Percentiles rank a stretch among this genome's conserved stretches.
These are phyloP conservation scores for Calonectria naviculata DNA, from an alignment of 2,329 filamentous ascomycete genomes.

Conservation along the genomic window DNA sequence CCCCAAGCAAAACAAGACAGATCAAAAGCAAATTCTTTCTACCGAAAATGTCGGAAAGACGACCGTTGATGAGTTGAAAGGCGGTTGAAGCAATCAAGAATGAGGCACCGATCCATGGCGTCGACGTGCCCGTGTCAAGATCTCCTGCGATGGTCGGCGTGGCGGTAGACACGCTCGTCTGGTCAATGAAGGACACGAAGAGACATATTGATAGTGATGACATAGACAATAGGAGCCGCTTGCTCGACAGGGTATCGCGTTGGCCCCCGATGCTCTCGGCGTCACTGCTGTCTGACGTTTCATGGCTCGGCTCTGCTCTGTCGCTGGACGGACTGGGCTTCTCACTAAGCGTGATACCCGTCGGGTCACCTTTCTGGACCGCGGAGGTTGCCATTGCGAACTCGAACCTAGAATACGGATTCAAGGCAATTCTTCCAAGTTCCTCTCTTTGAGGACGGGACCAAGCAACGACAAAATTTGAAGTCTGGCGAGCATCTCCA, in stretches of 20 bases:
- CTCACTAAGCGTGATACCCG: background rate
- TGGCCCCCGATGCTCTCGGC: constrained; percentile 41
- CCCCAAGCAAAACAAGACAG: background rate
- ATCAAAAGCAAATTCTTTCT: background rate
- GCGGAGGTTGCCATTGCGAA: background rate
- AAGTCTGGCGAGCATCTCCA: background rate
- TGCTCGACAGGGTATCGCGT: constrained; percentile 48
- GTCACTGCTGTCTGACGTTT: constrained; percentile 30
- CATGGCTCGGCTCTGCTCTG: background rate
- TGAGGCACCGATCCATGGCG: background rate
- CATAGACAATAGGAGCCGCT: constrained; percentile 44
- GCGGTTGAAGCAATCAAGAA: background rate
- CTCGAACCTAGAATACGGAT: background rate
- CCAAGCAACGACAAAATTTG: background rate
- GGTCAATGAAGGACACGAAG: constrained; percentile 43
- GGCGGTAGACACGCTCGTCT: background rate
- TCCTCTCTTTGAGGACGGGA: background rate
- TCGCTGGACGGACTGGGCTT: background rate
- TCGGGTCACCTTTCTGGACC: background rate
- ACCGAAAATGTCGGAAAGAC: background rate
- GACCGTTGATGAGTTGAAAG: background rate
- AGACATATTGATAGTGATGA: constrained; percentile 43
- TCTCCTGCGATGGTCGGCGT: background rate
- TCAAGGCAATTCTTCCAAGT: background rate
- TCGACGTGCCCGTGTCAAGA: background rate